Conservation (phyloP, 2,329 filamentous ascomycete species). For the Phialophora macrospora region DNA sequence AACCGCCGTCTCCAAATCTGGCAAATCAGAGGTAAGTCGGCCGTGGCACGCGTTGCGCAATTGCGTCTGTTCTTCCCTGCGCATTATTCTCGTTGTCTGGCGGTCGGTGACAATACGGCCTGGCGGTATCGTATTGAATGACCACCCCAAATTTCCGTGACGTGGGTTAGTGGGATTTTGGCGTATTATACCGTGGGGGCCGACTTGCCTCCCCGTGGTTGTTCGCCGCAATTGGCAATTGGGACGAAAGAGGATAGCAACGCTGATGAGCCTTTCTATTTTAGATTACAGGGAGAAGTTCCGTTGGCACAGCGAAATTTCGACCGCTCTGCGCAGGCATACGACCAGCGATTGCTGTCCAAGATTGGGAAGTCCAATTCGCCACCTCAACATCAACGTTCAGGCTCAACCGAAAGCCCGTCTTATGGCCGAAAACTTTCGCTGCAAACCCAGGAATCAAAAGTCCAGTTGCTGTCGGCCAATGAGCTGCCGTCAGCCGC, state of each 20-base stretch:
- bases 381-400: slow-evolving; percentile 53
- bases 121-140: slow-evolving; percentile 3
- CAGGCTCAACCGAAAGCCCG: slow-evolving; percentile 42
- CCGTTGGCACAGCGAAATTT: slow-evolving; percentile 63
- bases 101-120: neutral
- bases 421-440: slow-evolving; percentile 44
- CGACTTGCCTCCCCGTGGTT: slow-evolving; percentile 20
- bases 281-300: slow-evolving; percentile 63
- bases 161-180: slow-evolving; percentile 11
- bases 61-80: neutral
- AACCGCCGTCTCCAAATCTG: slow-evolving; percentile 33
- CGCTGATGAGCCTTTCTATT: slow-evolving; percentile 29
- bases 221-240: slow-evolving; percentile 17
- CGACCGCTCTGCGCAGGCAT: slow-evolving; percentile 64
- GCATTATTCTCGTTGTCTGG: neutral
- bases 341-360: slow-evolving; percentile 66
- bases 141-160: slow-evolving; percentile 1
- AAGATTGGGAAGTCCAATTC: slow-evolving; percentile 66
- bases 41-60: slow-evolving; percentile 11
- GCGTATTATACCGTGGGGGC: slow-evolving; percentile 25
- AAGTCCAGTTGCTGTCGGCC: slow-evolving; percentile 27
- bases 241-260: slow-evolving; percentile 8
- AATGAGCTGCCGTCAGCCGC: slow-evolving; percentile 30
- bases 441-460: slow-evolving; percentile 35
- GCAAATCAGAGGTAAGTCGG: slow-evolving; percentile 38